Evolutionary conservation across 768 basidiomycete species (phyloP), one percentile per base, ranked within the genome.

Genomic region (Mrakia gelida): DNA sequence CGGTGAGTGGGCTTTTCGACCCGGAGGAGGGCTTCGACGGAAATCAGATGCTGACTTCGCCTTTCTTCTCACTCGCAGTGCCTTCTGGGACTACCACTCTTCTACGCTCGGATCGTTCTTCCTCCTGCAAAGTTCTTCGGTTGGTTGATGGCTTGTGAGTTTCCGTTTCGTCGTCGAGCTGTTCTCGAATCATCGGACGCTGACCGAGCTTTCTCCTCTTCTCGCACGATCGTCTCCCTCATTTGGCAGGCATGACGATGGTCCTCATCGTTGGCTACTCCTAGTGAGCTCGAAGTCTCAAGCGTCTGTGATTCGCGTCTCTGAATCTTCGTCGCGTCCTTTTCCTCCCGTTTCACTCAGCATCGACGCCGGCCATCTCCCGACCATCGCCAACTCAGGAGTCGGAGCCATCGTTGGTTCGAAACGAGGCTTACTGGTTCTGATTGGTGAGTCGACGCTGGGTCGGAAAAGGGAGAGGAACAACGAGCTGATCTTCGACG

Each of bases 331-430:
- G 38, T 38, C 38, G 38, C 38, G 38, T 38, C 38, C 4, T 38
- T 11, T 41, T 68, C 30, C n/a, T 67, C 16, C 3, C 30, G 6
- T 30, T n/a, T 67, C 63, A 26, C 30, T 30, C 43, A 71, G 84
- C 88, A 85, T 89, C 59, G 89, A 90, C 79, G 86, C 86, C 38
- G 38, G 38, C 5, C 87, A 90, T 80, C 80, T 87, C 3, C 80
- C 82, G 2, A 82, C 87, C 38, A 82, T 86, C 38, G 86, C 85
- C n/a, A 87, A 87, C 74, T 85, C 87, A 3, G 90, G 90, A 3
- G 84, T 87, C 9, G 89, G 89, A 0, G 88, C 88, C 83, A 81
- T 82, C 2, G 83, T 89, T 43, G 87, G 88, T 0, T 89, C 89
- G 87, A 84, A 75, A 78, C 84, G 89, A 68, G 88, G 86, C 79